phyloP scores from a whole-genome alignment of 2,329 filamentous ascomycete species.

The Stromatinia cepivora region DNA sequence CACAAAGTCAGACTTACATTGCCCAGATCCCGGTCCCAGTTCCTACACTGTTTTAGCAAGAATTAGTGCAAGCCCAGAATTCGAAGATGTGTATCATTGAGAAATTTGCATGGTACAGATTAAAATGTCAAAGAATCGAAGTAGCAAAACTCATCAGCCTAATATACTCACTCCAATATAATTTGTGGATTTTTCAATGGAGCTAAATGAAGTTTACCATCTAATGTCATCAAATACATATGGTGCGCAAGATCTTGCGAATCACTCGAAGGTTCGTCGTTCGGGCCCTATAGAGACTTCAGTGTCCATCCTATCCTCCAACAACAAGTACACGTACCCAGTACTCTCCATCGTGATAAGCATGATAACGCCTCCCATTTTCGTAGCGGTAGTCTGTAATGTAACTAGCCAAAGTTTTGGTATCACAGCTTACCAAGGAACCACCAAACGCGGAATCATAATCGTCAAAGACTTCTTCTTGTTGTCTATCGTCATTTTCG shows the following conservation, averaged over 20 bases:
- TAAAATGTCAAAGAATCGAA: too few relatives aligned
- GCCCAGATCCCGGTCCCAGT: conserved; percentile 48
- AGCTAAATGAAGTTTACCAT: conserved; percentile 31
- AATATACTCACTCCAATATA: conserved; percentile 39
- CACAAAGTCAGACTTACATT: conserved; percentile 34
- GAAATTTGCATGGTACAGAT: neutral
- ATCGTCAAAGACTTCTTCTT: conserved; percentile 19
- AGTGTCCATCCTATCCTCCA: neutral
- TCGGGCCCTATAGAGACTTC: conserved; percentile 40
- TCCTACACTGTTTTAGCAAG: conserved; percentile 34
- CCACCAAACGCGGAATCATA: conserved; percentile 30
- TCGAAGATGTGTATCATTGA: neutral
- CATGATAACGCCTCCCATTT: conserved; percentile 51
- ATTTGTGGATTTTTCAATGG: conserved; percentile 31
- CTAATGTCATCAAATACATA: conserved; percentile 39
- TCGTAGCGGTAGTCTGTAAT: conserved; percentile 40
- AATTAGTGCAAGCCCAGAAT: neutral
- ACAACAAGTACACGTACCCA: conserved; percentile 24
- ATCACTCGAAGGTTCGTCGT: conserved; percentile 47
- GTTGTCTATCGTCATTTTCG: conserved; percentile 5
- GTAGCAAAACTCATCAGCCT: neutral
- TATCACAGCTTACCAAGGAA: conserved; percentile 30
- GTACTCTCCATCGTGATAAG: conserved; percentile 42
- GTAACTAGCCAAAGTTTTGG: conserved; percentile 28
- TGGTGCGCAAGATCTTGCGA: conserved; percentile 47